Evolutionary conservation across 2,329 filamentous ascomycete species (phyloP).

Genomic region (Botrytis aclada): DNA sequence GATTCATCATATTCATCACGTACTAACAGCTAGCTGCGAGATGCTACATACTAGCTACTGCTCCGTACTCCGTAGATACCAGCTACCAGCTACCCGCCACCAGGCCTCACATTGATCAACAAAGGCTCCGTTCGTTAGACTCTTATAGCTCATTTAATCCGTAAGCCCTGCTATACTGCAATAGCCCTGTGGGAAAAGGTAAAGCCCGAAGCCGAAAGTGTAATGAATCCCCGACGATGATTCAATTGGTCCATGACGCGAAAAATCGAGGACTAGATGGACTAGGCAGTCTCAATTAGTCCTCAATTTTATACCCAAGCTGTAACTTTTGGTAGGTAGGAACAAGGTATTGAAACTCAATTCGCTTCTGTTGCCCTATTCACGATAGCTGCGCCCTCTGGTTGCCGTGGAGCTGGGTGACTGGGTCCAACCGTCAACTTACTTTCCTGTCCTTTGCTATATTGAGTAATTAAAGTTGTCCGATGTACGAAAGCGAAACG

Average conservation of each 20-base stretch:
- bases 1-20: neutral
- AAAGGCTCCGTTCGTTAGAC: neutral
- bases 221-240: neutral
- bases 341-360: neutral
- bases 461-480: neutral
- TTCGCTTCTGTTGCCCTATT: neutral
- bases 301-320: too few species aligned
- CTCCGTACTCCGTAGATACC: too few species aligned
- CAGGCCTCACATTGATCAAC: neutral
- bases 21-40: neutral
- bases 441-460: too few species aligned
- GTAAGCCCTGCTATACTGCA: neutral
- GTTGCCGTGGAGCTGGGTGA: too few species aligned
- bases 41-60: too few species aligned
- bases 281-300: too few species aligned
- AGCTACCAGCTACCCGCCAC: too few species aligned
- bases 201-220: conserved; percentile 7
- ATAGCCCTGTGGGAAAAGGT: neutral
- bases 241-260: neutral
- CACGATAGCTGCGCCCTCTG: neutral
- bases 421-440: too few species aligned
- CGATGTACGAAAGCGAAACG: neutral
- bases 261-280: neutral
- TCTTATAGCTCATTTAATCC: neutral
- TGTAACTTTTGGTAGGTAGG: too few species aligned